These are phyloP conservation scores for Fusarium annulatum DNA, from an alignment of 2,329 filamentous ascomycete species.

Conservation along the genomic window DNA sequence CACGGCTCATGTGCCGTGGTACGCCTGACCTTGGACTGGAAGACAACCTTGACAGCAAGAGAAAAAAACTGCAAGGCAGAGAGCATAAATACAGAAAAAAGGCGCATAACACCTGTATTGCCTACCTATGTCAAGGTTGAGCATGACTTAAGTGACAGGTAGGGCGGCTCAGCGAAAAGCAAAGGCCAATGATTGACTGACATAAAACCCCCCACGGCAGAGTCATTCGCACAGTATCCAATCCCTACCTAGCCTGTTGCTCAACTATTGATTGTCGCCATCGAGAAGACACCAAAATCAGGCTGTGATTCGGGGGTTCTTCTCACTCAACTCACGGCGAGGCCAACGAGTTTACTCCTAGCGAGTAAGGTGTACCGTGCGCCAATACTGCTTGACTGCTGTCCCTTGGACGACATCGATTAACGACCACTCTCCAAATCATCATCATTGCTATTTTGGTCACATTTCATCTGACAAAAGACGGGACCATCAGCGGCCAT, in stretches of 20 bases:
- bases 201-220: slow-evolving; percentile 28
- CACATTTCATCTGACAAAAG: slow-evolving; percentile 20
- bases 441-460: slow-evolving; percentile 3
- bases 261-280: slow-evolving; percentile 5
- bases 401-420: not conserved
- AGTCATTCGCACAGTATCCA: slow-evolving; percentile 27
- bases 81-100: slow-evolving; percentile 7
- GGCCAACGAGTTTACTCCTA: not conserved
- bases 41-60: slow-evolving; percentile 14
- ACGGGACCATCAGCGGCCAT: slow-evolving; percentile 20
- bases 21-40: slow-evolving; percentile 32
- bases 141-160: not conserved
- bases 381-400: not conserved
- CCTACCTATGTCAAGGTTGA: not conserved
- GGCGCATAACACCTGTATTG: slow-evolving; percentile 12
- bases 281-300: slow-evolving; percentile 7
- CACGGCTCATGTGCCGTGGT: slow-evolving; percentile 30
- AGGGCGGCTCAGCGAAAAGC: slow-evolving; percentile 3
- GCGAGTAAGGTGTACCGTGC: not conserved
- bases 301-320: slow-evolving; percentile 6
- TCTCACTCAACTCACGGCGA: slow-evolving; percentile 24
- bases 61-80: not conserved
- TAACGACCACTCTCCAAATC: not conserved
- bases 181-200: slow-evolving; percentile 32
- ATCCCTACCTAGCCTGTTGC: slow-evolving; percentile 5